Percentiles rank a stretch among this genome's conserved stretches.
Conservation (phyloP, 225 moss, liverwort and hornwort genomes). For the Pseudisothecium myosuroides region DNA sequence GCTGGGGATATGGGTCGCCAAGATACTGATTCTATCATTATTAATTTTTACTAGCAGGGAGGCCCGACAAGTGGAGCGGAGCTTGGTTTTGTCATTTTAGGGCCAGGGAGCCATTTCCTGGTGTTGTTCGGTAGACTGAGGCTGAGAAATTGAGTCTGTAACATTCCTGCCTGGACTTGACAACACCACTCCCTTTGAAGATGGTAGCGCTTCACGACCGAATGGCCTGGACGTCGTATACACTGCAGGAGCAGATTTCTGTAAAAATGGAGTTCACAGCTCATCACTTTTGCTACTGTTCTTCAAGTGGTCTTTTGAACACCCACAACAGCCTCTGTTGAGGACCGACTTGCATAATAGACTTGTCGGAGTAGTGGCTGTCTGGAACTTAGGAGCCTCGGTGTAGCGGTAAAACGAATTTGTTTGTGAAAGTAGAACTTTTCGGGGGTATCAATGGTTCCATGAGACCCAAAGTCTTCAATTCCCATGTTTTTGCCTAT, state of each 20-base stretch:
- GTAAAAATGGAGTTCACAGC: not conserved
- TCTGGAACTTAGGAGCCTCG: not conserved
- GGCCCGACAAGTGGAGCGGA: constrained; percentile 92
- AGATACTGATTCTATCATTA: not conserved
- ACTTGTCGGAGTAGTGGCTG: not conserved
- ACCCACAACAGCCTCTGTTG: not conserved
- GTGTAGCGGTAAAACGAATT: not conserved
- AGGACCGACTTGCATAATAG: not conserved
- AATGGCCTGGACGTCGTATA: not conserved
- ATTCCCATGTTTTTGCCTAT: not conserved
- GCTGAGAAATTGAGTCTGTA: constrained; percentile 25
- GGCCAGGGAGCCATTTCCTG: constrained; percentile 83
- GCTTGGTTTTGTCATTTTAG: constrained; percentile 86
- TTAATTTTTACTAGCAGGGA: constrained; percentile 36
- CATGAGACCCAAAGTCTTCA: not conserved
- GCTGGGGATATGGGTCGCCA: not conserved
- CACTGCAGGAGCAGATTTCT: not conserved
- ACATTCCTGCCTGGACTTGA: not conserved
- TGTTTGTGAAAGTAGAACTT: not conserved
- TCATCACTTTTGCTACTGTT: not conserved
- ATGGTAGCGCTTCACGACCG: not conserved
- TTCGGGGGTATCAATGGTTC: not conserved
- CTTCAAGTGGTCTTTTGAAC: not conserved
- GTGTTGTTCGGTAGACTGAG: constrained; percentile 74
- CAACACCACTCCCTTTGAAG: not conserved